Conservation (phyloP, 1,139 yeast genomes). For the Hyphopichia fennica region DNA sequence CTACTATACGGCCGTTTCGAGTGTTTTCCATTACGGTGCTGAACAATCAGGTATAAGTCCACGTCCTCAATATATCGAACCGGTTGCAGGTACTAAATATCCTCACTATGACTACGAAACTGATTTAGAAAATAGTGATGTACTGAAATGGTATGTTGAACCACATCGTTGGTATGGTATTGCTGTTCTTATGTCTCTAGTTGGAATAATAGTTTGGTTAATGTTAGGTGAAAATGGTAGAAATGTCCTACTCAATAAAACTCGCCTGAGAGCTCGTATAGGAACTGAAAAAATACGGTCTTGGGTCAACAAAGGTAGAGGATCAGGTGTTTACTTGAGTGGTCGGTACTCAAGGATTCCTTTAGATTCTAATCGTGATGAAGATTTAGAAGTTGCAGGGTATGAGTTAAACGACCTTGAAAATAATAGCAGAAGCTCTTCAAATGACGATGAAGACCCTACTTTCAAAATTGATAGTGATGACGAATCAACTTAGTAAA, state of each 20-base stretch:
- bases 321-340: too few species aligned
- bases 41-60: slow-evolving; percentile 45
- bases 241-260: slow-evolving; percentile 10
- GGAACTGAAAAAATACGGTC: background rate
- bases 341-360: background rate
- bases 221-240: slow-evolving; percentile 45
- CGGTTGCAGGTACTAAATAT: slow-evolving; percentile 21
- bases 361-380: background rate
- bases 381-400: background rate
- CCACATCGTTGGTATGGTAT: slow-evolving; percentile 62
- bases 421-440: background rate
- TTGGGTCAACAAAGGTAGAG: background rate
- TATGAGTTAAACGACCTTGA: slow-evolving; percentile 1
- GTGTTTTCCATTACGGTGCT: slow-evolving; percentile 51
- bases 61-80: slow-evolving; percentile 44
- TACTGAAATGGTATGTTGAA: slow-evolving; percentile 40
- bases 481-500: slow-evolving; percentile 9
- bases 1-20: slow-evolving; percentile 50
- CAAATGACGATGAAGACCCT: slow-evolving; percentile 6
- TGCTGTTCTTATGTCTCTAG: slow-evolving; percentile 42
- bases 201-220: slow-evolving; percentile 45
- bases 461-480: slow-evolving; percentile 19
- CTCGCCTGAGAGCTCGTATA: slow-evolving; percentile 8
- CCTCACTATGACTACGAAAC: slow-evolving; percentile 31
- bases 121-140: slow-evolving; percentile 22